These are phyloP conservation scores for Arthrobotrys musiformis DNA, from an alignment of 2,329 filamentous ascomycete species.

Conservation along the genomic window DNA sequence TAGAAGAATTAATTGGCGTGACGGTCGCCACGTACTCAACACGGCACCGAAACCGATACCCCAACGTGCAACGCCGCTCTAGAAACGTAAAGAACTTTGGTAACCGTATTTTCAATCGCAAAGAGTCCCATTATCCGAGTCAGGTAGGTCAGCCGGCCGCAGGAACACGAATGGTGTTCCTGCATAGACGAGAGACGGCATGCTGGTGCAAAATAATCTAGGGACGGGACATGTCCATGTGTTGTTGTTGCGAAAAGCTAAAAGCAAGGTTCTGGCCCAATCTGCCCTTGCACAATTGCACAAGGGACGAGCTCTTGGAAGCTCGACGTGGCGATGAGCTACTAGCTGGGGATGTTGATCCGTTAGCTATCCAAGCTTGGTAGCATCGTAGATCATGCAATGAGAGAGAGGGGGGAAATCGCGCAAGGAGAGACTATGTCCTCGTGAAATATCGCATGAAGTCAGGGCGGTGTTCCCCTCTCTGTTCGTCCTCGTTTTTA, in stretches of 20 bases:
- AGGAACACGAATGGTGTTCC: constrained; percentile 26
- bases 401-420: background rate
- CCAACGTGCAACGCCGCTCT: background rate
- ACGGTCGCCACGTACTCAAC: constrained; percentile 11
- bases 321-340: constrained; percentile 23
- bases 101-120: background rate
- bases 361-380: constrained; percentile 1
- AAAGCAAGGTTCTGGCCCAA: constrained; percentile 11
- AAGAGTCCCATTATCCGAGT: background rate
- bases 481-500: no score
- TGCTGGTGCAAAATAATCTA: background rate
- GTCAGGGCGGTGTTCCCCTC: background rate
- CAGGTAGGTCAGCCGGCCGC: background rate
- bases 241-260: constrained; percentile 4
- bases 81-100: background rate
- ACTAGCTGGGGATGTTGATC: background rate
- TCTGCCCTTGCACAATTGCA: background rate
- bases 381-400: background rate
- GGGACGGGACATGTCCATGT: constrained; percentile 6
- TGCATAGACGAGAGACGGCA: constrained; percentile 50
- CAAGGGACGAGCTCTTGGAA: constrained; percentile 7
- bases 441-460: background rate
- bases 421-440: background rate
- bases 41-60: background rate
- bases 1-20: background rate